A percentile compares a stretch with the other conserved stretches of the same genome.
phyloP scores from a whole-genome alignment of 345 rosid genomes.

The Anacardium occidentale region DNA sequence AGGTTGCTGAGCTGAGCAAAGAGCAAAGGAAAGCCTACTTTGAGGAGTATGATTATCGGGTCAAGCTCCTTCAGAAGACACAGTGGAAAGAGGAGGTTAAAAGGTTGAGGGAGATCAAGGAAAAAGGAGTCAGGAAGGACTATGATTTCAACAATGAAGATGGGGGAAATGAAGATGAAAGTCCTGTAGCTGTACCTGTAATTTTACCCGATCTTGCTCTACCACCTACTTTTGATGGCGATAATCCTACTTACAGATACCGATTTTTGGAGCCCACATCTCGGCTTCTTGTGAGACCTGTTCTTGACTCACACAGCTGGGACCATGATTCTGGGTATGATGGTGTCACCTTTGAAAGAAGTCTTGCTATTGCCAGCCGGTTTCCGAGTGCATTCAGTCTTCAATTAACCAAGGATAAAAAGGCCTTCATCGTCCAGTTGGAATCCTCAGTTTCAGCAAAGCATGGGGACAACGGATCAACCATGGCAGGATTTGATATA shows the following conservation, averaged over 20 bases:
- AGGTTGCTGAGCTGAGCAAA: constrained; percentile 36
- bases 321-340: constrained; percentile 47
- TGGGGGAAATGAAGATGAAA: constrained; percentile 24
- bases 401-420: constrained; percentile 45
- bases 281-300: constrained; percentile 38
- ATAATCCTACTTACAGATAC: constrained; percentile 36
- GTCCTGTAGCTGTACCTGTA: constrained; percentile 26
- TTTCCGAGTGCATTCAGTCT: constrained; percentile 34
- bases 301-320: constrained; percentile 37
- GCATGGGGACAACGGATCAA: constrained; percentile 32
- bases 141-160: constrained; percentile 12
- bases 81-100: constrained; percentile 43
- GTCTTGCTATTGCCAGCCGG: constrained; percentile 23
- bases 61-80: constrained; percentile 44
- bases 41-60: constrained; percentile 47
- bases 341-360: constrained; percentile 37
- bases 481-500: constrained; percentile 46
- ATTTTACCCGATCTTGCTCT: constrained; percentile 38
- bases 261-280: constrained; percentile 31
- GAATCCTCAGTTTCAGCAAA: constrained; percentile 40
- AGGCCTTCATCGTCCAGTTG: constrained; percentile 33
- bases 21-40: constrained; percentile 44
- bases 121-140: constrained; percentile 17
- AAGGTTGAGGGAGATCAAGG: constrained; percentile 35
- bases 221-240: constrained; percentile 44